These are phyloP conservation scores for Alnus rubra DNA, from an alignment of 306 rosid species.

Conservation along the genomic window DNA sequence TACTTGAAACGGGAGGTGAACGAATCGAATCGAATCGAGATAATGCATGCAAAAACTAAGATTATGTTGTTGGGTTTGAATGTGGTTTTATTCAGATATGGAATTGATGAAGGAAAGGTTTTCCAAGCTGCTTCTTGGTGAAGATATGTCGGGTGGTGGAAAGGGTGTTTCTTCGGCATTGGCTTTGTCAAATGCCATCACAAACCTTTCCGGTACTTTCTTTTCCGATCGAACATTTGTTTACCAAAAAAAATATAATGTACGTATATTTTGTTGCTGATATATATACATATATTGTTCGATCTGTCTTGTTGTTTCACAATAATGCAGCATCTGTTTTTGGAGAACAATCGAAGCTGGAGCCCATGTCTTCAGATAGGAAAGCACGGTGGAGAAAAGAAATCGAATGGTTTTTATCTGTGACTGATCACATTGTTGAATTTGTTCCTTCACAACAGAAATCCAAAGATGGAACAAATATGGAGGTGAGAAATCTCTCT, in stretches of 20 bases:
- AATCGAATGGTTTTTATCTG: slow-evolving; percentile 85
- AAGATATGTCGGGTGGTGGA: slow-evolving; percentile 99
- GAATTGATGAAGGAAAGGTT: slow-evolving; percentile 83
- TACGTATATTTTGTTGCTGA: not conserved
- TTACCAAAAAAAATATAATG: not conserved
- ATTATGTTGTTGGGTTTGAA: too few species aligned
- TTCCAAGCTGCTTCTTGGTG: slow-evolving; percentile 88
- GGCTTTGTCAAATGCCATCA: slow-evolving; percentile 90
- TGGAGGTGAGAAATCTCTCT: slow-evolving; percentile 61
- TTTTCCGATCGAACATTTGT: not conserved
- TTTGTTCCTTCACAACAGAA: slow-evolving; percentile 73
- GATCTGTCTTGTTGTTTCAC: slow-evolving; percentile 5
- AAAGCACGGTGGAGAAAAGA: slow-evolving; percentile 85
- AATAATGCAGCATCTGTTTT: slow-evolving; percentile 75
- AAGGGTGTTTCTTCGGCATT: slow-evolving; percentile 95
- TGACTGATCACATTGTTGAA: slow-evolving; percentile 88
- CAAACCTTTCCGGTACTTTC: slow-evolving; percentile 81
- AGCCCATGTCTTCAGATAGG: slow-evolving; percentile 67
- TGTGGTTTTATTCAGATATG: slow-evolving; percentile 48
- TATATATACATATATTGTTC: not conserved
- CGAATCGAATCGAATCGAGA: too few species aligned
- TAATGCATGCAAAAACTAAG: too few species aligned
- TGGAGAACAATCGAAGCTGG: slow-evolving; percentile 74
- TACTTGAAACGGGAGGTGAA: too few species aligned
- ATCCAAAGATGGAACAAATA: slow-evolving; percentile 63